A percentile compares a stretch with the other conserved stretches of the same genome.
Conservation (phyloP, 2,329 filamentous ascomycete species). For the Myriosclerotinia duriaeana region DNA sequence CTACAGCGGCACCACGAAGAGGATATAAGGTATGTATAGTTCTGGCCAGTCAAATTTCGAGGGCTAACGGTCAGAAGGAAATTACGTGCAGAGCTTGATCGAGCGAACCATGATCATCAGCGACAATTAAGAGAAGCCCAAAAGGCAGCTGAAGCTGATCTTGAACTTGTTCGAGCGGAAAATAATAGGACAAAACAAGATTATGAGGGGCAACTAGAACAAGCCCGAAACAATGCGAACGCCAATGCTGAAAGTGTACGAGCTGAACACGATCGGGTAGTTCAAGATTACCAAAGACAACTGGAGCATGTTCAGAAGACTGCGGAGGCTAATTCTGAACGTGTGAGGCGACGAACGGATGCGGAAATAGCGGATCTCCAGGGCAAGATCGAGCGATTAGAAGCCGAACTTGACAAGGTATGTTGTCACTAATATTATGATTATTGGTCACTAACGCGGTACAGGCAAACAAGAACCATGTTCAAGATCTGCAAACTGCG, state of each 20-base stretch:
- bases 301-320: constrained; percentile 50
- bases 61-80: constrained; percentile 36
- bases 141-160: constrained; percentile 50
- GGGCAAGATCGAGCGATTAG: constrained; percentile 59
- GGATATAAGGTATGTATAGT: constrained; percentile 53
- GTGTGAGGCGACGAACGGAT: constrained; percentile 51
- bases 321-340: constrained; percentile 51
- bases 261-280: constrained; percentile 42
- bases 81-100: constrained; percentile 40
- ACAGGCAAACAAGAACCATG: constrained; percentile 59
- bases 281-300: constrained; percentile 44
- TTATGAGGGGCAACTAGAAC: constrained; percentile 47
- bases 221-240: constrained; percentile 49
- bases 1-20: constrained; percentile 69
- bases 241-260: constrained; percentile 49
- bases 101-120: constrained; percentile 39
- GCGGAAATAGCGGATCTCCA: constrained; percentile 64
- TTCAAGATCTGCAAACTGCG: constrained; percentile 58
- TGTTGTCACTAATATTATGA: constrained; percentile 15
- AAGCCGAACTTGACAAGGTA: constrained; percentile 63
- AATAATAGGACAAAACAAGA: constrained; percentile 37
- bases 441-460: constrained; percentile 30
- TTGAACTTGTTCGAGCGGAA: constrained; percentile 48
- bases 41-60: not conserved
- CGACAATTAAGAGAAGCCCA: constrained; percentile 50